Conservation (phyloP, 2,329 filamentous ascomycete species). For the Fusarium nelsonii region DNA sequence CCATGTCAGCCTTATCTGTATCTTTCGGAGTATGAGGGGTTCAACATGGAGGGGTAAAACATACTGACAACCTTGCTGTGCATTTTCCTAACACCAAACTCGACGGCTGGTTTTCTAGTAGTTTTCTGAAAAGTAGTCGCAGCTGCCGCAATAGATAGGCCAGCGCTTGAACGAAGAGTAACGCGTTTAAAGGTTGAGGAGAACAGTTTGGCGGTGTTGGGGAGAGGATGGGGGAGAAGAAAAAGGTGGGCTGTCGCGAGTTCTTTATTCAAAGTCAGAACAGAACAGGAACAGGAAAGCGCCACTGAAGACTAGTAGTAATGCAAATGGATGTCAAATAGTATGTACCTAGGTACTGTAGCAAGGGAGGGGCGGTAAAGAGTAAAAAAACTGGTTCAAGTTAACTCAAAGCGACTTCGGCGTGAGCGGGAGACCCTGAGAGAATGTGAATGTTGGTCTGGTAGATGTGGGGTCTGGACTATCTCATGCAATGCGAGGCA, state of each 20-base stretch:
- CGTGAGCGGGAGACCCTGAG: constrained; percentile 19
- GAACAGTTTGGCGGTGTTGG: constrained; percentile 84
- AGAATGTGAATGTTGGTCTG: constrained; percentile 10
- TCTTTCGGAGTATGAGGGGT: constrained; percentile 6
- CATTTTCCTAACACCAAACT: constrained; percentile 72
- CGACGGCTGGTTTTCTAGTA: constrained; percentile 51
- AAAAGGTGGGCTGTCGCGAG: constrained; percentile 35
- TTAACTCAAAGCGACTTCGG: constrained; percentile 35
- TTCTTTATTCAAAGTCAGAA: constrained; percentile 20
- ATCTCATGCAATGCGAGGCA: constrained; percentile 18
- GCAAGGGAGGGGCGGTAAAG: constrained; percentile 27
- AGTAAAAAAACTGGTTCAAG: constrained; percentile 2
- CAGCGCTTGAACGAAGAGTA: constrained; percentile 79
- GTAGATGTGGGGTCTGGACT: constrained; percentile 13
- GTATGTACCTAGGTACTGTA: background rate
- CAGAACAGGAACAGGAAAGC: constrained; percentile 1
- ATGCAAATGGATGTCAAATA: background rate
- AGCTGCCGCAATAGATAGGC: constrained; percentile 79
- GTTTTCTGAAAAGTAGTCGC: constrained; percentile 71
- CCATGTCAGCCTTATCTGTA: constrained; percentile 16
- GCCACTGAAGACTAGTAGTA: constrained; percentile 16
- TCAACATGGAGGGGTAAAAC: constrained; percentile 54
- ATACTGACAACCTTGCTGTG: constrained; percentile 92
- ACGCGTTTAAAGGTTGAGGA: constrained; percentile 80
- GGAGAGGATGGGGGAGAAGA: background rate